Conservation (phyloP, 83 land plant species). For the Diphasiastrum complanatum region DNA sequence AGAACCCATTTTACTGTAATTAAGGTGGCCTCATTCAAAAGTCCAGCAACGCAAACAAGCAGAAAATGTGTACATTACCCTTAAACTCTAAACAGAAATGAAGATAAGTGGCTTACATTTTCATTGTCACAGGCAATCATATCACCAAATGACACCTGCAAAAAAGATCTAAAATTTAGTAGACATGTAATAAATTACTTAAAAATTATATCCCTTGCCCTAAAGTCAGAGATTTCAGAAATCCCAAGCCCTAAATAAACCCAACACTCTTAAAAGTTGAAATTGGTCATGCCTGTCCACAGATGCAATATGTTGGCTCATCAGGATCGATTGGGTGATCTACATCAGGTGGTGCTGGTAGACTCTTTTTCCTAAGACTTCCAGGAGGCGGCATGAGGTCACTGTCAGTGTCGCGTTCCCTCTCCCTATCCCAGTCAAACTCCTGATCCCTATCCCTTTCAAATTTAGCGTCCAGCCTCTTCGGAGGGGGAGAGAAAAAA, state of each 20-base stretch:
- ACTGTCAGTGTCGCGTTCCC: constrained; percentile 80
- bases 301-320: constrained; percentile 90
- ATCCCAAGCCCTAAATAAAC: too few relatives aligned
- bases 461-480: constrained; percentile 49
- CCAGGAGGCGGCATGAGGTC: constrained; percentile 99
- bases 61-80: too few relatives aligned
- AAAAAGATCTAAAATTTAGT: neutral
- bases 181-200: too few relatives aligned
- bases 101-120: constrained; percentile 43
- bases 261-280: neutral
- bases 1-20: neutral
- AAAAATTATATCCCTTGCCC: too few relatives aligned
- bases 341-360: constrained; percentile 57
- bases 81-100: too few relatives aligned
- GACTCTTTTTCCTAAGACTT: constrained; percentile 53
- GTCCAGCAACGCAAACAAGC: neutral
- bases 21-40: neutral
- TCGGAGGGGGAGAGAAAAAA: constrained; percentile 60
- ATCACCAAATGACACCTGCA: constrained; percentile 94
- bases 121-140: constrained; percentile 99
- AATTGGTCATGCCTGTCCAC: constrained; percentile 64
- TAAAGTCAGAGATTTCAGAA: too few relatives aligned
- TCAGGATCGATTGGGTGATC: constrained; percentile 96
- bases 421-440: constrained; percentile 45
- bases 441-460: constrained; percentile 43